Conservation (phyloP, 192 early-diverging fungal species). For the Rhizoclosmatium globosum region DNA sequence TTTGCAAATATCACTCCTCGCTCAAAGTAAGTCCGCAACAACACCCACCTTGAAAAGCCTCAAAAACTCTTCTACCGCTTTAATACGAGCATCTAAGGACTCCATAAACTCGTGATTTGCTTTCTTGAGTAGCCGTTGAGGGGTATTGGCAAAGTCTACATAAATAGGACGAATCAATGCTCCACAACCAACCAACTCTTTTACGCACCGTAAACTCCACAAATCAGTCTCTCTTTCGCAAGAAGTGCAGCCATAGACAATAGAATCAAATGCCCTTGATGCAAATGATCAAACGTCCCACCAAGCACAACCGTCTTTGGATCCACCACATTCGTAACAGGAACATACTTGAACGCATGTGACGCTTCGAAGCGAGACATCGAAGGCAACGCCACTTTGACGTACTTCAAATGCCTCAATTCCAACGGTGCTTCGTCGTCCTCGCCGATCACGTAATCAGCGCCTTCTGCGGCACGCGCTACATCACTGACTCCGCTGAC, state of each 20-base stretch:
- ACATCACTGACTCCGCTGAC: no score
- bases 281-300: slow-evolving; percentile 98
- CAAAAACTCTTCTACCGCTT: slow-evolving; percentile 70
- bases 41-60: slow-evolving; percentile 53
- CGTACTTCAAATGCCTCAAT: no score
- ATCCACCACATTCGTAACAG: no score
- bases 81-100: slow-evolving; percentile 66
- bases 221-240: slow-evolving; percentile 65
- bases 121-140: slow-evolving; percentile 76
- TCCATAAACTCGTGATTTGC: slow-evolving; percentile 74
- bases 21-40: no score
- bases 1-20: no score
- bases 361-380: no score
- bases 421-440: no score
- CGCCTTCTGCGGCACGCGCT: no score
- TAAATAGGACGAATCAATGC: background rate
- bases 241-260: slow-evolving; percentile 82
- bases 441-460: no score
- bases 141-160: slow-evolving; percentile 17
- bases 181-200: background rate
- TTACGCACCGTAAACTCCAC: slow-evolving; percentile 77
- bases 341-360: no score
- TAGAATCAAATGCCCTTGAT: slow-evolving; percentile 93
- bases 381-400: no score
- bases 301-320: slow-evolving; percentile 77